phyloP scores from a whole-genome alignment of 2,329 filamentous ascomycete genomes.

The Pestalotiopsis sp. region DNA sequence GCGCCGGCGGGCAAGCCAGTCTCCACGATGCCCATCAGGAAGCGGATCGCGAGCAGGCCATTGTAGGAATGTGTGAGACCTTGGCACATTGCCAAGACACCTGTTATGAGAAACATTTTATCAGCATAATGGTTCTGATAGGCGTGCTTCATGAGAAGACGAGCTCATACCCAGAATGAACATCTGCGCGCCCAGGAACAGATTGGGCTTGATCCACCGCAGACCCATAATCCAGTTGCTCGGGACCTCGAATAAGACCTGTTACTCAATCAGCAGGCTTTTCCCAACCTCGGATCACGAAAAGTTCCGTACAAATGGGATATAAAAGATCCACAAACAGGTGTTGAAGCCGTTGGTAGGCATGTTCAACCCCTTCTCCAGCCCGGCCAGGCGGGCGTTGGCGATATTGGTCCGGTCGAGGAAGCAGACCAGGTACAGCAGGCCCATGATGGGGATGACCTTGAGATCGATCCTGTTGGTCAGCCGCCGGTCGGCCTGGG shows the following conservation, averaged over 20 bases:
- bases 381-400: slow-evolving; percentile 7
- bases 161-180: slow-evolving; percentile 8
- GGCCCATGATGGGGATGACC: slow-evolving; percentile 9
- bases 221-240: slow-evolving; percentile 12
- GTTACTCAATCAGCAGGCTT: neutral
- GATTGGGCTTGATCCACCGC: slow-evolving; percentile 8
- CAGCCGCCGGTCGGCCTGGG: slow-evolving; percentile 3
- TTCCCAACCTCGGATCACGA: neutral
- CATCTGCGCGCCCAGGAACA: slow-evolving; percentile 9
- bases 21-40: slow-evolving; percentile 37
- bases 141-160: neutral
- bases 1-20: slow-evolving; percentile 36
- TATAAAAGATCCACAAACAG: slow-evolving; percentile 30
- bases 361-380: slow-evolving; percentile 24
- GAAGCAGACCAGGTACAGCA: slow-evolving; percentile 10
- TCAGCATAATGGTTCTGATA: neutral
- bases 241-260: slow-evolving; percentile 8
- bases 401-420: slow-evolving; percentile 10
- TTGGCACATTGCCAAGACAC: slow-evolving; percentile 29
- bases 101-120: neutral
- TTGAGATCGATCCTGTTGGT: slow-evolving; percentile 11
- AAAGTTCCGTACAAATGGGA: slow-evolving; percentile 17
- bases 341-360: slow-evolving; percentile 35
- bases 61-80: slow-evolving; percentile 40
- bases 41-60: slow-evolving; percentile 41